A percentile compares a stretch with the other conserved stretches of the same genome.
Evolutionary conservation across 768 basidiomycete genomes (phyloP).

Genomic region (Boletus reticuloceps): DNA sequence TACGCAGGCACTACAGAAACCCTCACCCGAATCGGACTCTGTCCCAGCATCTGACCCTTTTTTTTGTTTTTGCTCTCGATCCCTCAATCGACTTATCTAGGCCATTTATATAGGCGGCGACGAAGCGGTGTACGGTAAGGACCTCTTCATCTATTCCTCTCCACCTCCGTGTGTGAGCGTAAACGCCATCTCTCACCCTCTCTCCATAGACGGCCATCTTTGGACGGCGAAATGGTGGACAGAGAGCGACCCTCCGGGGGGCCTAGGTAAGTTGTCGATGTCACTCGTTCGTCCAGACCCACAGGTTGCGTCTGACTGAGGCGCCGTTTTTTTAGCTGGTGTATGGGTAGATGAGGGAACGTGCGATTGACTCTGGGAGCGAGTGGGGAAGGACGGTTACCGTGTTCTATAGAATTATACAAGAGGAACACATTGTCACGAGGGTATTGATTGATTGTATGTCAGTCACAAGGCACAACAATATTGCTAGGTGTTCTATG

Average conservation of each 20-base stretch:
- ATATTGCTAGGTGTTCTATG: too few species aligned
- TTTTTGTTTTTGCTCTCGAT: not conserved
- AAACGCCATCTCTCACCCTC: not conserved
- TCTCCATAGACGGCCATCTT: constrained; percentile 37
- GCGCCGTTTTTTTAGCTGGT: constrained; percentile 14
- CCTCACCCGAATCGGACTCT: too few species aligned
- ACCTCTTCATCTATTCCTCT: too few species aligned
- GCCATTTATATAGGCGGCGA: constrained; percentile 38
- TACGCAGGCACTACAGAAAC: constrained; percentile 8
- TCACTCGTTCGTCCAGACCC: too few species aligned
- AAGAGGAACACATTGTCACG: too few species aligned
- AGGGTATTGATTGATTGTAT: too few species aligned
- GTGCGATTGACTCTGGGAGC: constrained; percentile 20
- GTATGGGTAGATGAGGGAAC: constrained; percentile 37
- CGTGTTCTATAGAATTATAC: too few species aligned
- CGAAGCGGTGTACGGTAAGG: constrained; percentile 41
- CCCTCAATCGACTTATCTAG: not conserved
- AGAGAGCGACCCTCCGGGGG: constrained; percentile 36
- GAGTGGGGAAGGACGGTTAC: too few species aligned
- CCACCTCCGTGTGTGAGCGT: not conserved
- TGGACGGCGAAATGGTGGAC: constrained; percentile 57
- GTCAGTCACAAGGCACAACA: too few species aligned
- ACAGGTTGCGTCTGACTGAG: not conserved
- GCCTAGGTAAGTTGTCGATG: constrained; percentile 13
- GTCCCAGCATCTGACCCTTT: too few species aligned